Evolutionary conservation across 108 stramenopile species (phyloP), one percentile per base, ranked within the genome.

Genomic region (Epipyxis sp.): DNA sequence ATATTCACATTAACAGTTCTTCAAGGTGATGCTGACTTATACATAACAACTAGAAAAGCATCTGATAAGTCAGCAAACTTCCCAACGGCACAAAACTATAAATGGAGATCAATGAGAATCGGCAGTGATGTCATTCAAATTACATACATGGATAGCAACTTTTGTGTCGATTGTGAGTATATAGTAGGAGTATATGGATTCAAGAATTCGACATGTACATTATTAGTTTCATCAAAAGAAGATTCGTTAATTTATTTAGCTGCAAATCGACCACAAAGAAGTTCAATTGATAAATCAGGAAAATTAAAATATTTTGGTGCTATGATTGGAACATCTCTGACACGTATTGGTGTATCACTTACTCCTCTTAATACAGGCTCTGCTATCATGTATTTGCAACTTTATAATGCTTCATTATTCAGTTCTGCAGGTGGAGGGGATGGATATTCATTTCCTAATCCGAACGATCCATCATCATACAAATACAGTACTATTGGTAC

Each of bases 111-210:
- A 16, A 6, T 74, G 3, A 27, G 10, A 13, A 27, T n/a, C 25
- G 71, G 71, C 20, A 35, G 13, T 74, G 71, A 74, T 57, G 6
- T 3, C 10, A 6, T 74, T 13, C 16, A 3, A 10, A 54, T 74
- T 25, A 32, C 3, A 3, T 74, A 74, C 34, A 42, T n/a, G 6
- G 34, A 39, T 42, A 25, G 43, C 10, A 32, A 39, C 71, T 74
- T 35, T 37, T 74, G 71, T 57, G 10, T 32, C 10, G 71, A 74
- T 39, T 74, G 71, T 42, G 13, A 13, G 10, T 74, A 74, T 25
- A 27, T 74, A 37, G 3, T 74, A 27, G 71, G 71, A 39, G 50
- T 74, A 13, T 34, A 27, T 42, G 44, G 46, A 10, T 74, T 42
- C 25, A 6, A 10, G 10, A 74, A 74, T 57, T 27, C 71, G 10